phyloP scores from a whole-genome alignment of 2,329 filamentous ascomycete species.

The Ophioceras dolichostomum region DNA sequence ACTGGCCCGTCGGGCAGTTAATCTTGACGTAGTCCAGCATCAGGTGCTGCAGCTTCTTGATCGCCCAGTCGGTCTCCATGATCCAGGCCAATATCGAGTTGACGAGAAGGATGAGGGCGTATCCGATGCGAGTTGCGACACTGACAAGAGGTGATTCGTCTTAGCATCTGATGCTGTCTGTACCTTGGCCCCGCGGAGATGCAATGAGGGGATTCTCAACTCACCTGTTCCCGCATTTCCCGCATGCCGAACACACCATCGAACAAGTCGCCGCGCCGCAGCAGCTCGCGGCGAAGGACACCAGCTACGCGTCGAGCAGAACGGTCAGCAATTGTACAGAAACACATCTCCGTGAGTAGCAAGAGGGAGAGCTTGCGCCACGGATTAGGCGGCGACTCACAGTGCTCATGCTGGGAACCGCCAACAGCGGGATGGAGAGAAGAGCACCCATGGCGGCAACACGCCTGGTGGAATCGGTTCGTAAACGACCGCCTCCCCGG shows the following conservation, averaged over 20 bases:
- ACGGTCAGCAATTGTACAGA: too few relatives aligned
- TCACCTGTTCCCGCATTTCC: constrained; percentile 92
- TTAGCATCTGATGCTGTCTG: too few relatives aligned
- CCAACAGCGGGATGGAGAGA: constrained; percentile 80
- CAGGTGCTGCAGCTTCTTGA: constrained; percentile 86
- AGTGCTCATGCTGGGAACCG: constrained; percentile 72
- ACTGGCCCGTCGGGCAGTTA: constrained; percentile 79
- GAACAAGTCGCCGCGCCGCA: constrained; percentile 95
- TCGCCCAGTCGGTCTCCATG: constrained; percentile 97
- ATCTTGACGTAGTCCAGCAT: constrained; percentile 95
- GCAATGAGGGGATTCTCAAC: too few relatives aligned
- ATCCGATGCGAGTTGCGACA: constrained; percentile 93
- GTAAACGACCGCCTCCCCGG: too few relatives aligned
- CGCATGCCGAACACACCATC: constrained; percentile 88
- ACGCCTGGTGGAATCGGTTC: too few relatives aligned
- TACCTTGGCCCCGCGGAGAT: too few relatives aligned
- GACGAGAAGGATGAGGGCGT: constrained; percentile 84
- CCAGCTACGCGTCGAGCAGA: constrained; percentile 35
- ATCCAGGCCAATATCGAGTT: constrained; percentile 98
- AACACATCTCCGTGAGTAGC: too few relatives aligned
- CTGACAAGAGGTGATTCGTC: constrained; percentile 29
- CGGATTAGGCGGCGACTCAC: too few relatives aligned
- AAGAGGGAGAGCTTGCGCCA: too few relatives aligned
- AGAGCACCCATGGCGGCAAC: constrained; percentile 81
- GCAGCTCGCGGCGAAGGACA: constrained; percentile 76